A percentile compares a stretch with the other conserved stretches of the same genome.
phyloP scores from a whole-genome alignment of 495 filamentous ascomycete species.

The Friedmanniomyces endolithicus region DNA sequence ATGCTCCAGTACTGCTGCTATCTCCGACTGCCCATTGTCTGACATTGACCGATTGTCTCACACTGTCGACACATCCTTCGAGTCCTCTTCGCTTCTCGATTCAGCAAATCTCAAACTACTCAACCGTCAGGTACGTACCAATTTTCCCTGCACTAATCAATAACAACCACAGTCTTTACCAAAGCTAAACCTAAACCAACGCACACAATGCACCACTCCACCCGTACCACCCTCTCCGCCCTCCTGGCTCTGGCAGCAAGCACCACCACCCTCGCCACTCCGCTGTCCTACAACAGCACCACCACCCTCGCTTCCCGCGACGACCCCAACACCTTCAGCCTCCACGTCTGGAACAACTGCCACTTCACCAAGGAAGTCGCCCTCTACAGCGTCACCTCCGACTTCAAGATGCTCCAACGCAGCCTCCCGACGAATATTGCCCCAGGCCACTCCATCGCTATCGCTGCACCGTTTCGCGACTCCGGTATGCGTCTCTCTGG shows the following conservation, averaged over 20 bases:
- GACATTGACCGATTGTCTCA: neutral
- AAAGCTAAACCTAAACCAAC: neutral
- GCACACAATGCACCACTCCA: neutral
- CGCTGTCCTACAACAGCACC: neutral
- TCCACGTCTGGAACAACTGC: constrained; percentile 17
- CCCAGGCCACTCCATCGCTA: neutral
- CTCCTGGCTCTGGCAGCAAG: constrained; percentile 1
- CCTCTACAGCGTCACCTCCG: constrained; percentile 9
- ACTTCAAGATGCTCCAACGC: constrained; percentile 12
- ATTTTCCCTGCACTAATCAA: neutral
- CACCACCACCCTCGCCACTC: neutral
- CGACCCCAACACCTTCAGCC: constrained; percentile 8
- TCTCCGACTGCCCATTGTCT: neutral
- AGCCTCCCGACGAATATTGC: neutral
- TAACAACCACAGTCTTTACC: neutral
- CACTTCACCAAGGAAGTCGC: constrained; percentile 1
- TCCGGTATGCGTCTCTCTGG: constrained; percentile 14
- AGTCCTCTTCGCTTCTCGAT: neutral
- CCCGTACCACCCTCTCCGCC: neutral
- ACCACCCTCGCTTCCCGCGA: neutral
- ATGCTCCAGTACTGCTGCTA: neutral
- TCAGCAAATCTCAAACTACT: neutral
- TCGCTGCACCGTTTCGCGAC: constrained; percentile 4
- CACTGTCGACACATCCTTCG: neutral
- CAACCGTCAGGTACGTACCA: neutral